Evolutionary conservation across 495 filamentous ascomycete genomes (phyloP).

Genomic region (Annulohypoxylon moriforme): DNA sequence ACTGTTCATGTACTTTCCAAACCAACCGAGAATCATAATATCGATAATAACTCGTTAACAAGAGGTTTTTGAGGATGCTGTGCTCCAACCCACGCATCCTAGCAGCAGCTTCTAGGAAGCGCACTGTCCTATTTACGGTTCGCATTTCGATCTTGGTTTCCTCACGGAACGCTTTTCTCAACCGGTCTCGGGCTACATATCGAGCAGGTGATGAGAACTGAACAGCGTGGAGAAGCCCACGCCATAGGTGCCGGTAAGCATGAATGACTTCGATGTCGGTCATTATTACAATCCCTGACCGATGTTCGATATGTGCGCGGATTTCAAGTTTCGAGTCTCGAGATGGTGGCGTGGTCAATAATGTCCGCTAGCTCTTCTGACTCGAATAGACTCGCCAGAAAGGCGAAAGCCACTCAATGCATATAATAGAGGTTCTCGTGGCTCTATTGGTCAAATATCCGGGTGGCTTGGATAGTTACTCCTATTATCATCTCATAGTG

Average conservation of each 20-base stretch:
- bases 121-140: slow-evolving; percentile 76
- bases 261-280: slow-evolving; percentile 63
- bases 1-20: slow-evolving; percentile 16
- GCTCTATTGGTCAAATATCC: neutral
- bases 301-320: slow-evolving; percentile 3
- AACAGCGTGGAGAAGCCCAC: slow-evolving; percentile 77
- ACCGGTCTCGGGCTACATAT: slow-evolving; percentile 68
- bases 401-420: neutral
- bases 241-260: slow-evolving; percentile 84
- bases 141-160: slow-evolving; percentile 66
- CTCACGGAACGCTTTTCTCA: slow-evolving; percentile 79
- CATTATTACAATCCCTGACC: slow-evolving; percentile 34
- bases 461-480: neutral
- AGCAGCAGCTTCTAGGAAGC: slow-evolving; percentile 79
- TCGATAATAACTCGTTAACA: slow-evolving; percentile 54
- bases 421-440: neutral
- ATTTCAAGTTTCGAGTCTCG: neutral
- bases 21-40: neutral
- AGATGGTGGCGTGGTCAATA: neutral
- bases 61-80: slow-evolving; percentile 78
- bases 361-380: neutral
- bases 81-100: slow-evolving; percentile 79
- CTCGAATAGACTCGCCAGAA: neutral
- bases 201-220: slow-evolving; percentile 83
- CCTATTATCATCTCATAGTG: neutral